phyloP scores from a whole-genome alignment of 176 grass and related monocot genomes.

The Aegilops sharonensis region DNA sequence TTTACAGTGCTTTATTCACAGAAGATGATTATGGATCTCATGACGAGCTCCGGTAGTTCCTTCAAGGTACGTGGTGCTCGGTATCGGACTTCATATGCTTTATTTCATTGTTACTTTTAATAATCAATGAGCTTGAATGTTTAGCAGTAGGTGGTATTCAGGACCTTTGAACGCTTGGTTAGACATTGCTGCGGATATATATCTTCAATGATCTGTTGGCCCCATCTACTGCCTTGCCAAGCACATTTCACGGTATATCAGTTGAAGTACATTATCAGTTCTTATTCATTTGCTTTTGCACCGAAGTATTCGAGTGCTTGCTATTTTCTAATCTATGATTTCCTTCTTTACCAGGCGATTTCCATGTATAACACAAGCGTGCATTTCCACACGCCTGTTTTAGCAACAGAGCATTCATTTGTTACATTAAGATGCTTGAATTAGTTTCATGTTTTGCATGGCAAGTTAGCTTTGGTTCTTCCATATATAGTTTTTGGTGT shows the following conservation, averaged over 20 bases:
- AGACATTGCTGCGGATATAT: not conserved
- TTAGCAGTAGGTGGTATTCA: not conserved
- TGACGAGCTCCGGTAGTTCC: constrained; percentile 82
- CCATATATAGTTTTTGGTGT: constrained; percentile 6
- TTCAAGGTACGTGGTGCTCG: not conserved
- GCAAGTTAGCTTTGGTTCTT: constrained; percentile 21
- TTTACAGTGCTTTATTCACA: constrained; percentile 86
- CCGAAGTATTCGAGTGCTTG: not conserved
- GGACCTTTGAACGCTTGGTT: constrained; percentile 13
- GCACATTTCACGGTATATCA: constrained; percentile 24
- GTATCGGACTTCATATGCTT: not conserved
- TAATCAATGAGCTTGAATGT: not conserved
- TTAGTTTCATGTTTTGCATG: constrained; percentile 18
- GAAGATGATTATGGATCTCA: constrained; percentile 79
- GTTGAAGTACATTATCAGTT: not conserved
- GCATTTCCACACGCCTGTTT: not conserved
- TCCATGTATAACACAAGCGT: constrained; percentile 24
- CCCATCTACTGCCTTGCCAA: not conserved
- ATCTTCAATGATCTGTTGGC: not conserved
- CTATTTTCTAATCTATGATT: not conserved
- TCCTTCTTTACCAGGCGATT: constrained; percentile 34
- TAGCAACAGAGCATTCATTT: constrained; percentile 27
- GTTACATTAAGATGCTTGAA: constrained; percentile 25
- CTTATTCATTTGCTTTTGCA: not conserved
- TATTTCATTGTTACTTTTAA: not conserved